Conservation (phyloP, 106 monocot species). For the Acorus gramineus region DNA sequence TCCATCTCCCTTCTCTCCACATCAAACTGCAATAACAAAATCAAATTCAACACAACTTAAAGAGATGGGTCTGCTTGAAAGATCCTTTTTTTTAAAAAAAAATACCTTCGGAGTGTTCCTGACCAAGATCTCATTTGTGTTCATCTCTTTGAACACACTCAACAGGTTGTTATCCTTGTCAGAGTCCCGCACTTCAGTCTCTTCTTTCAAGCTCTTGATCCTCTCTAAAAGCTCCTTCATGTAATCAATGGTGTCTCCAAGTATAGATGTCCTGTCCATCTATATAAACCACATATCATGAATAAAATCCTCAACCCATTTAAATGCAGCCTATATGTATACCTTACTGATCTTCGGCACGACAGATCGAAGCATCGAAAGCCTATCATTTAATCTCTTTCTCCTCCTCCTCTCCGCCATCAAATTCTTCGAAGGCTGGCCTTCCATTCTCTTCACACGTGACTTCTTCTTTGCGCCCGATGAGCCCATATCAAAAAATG, state of each 20-base stretch:
- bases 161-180: slow-evolving; percentile 28
- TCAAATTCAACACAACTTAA: too few species aligned
- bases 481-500: too few species aligned
- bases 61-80: too few species aligned
- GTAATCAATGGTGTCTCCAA: slow-evolving; percentile 97
- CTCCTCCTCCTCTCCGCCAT: slow-evolving; percentile 93
- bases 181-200: slow-evolving; percentile 29
- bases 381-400: slow-evolving; percentile 91
- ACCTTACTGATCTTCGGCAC: slow-evolving; percentile 99
- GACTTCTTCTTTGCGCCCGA: slow-evolving; percentile 3
- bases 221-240: slow-evolving; percentile 93
- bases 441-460: slow-evolving; percentile 52
- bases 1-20: slow-evolving; percentile 70
- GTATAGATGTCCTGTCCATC: slow-evolving; percentile 98
- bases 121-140: slow-evolving; percentile 46
- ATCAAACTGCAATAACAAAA: slow-evolving; percentile 43
- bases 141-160: slow-evolving; percentile 56
- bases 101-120: slow-evolving; percentile 83
- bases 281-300: slow-evolving; percentile 2
- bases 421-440: slow-evolving; percentile 89
- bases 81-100: neutral
- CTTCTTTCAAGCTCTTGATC: slow-evolving; percentile 73
- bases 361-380: slow-evolving; percentile 94
- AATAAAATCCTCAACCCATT: neutral
- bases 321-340: neutral